These are phyloP conservation scores for Coniella lustricola DNA, from an alignment of 2,329 filamentous ascomycete genomes.

Conservation along the genomic window DNA sequence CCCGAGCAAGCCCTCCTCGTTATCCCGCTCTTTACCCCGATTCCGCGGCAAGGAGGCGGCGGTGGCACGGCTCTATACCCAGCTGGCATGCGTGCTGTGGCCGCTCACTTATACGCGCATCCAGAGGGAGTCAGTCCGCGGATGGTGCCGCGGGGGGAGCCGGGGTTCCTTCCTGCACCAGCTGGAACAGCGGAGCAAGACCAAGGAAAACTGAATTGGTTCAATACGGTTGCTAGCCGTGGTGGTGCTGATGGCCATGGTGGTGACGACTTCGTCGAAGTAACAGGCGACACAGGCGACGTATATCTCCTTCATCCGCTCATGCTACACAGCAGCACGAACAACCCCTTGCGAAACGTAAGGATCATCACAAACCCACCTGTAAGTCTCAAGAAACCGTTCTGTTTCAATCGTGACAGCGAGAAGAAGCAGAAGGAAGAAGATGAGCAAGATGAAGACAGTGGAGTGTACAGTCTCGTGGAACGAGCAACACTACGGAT, in stretches of 20 bases:
- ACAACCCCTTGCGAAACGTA: conserved; percentile 32
- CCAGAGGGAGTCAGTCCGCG: conserved; percentile 60
- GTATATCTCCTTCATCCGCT: conserved; percentile 53
- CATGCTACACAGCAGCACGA: conserved; percentile 50
- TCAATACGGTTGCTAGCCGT: conserved; percentile 29
- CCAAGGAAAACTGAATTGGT: conserved; percentile 42
- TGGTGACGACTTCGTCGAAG: conserved; percentile 46
- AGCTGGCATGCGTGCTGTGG: conserved; percentile 49
- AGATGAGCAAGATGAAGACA: no score
- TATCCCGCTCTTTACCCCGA: conserved; percentile 61
- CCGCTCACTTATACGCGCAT: conserved; percentile 51
- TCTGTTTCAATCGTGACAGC: conserved; percentile 38
- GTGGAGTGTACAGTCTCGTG: conserved; percentile 50
- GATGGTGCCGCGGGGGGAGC: conserved; percentile 51
- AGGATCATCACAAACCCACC: conserved; percentile 53
- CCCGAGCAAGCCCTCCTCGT: conserved; percentile 63
- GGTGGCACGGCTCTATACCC: conserved; percentile 61
- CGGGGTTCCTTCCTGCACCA: conserved; percentile 39
- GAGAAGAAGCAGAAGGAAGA: conserved; percentile 26
- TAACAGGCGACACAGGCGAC: conserved; percentile 46
- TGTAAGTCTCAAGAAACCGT: conserved; percentile 43
- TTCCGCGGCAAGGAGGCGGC: conserved; percentile 54
- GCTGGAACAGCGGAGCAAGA: conserved; percentile 31
- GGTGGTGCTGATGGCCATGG: conserved; percentile 31
- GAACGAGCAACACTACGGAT: conserved; percentile 47